Conservation (phyloP, 768 basidiomycete genomes). For the Leccinum broughii region DNA sequence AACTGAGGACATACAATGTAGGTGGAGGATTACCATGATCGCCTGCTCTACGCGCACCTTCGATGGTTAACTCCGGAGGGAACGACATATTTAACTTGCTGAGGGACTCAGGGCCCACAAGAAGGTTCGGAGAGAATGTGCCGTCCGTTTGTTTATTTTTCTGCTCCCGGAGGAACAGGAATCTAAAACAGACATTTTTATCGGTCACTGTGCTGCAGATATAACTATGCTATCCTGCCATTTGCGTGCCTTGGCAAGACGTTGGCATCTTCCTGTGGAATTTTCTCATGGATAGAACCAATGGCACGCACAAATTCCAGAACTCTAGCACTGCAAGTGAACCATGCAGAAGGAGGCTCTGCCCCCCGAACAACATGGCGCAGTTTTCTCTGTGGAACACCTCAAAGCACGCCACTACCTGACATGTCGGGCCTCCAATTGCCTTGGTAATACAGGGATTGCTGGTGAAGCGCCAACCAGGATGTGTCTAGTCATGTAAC, state of each 20-base stretch:
- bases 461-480: too few species aligned
- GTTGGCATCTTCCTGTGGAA: constrained; percentile 4
- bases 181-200: background rate
- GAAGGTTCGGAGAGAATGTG: background rate
- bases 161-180: background rate
- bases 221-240: constrained; percentile 2
- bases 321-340: background rate
- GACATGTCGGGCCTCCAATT: background rate
- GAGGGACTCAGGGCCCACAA: too few species aligned
- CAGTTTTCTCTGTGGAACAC: background rate
- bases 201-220: background rate
- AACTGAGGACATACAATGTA: background rate
- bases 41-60: background rate
- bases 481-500: too few species aligned
- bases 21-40: rapidly evolving
- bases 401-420: too few species aligned
- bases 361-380: background rate
- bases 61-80: background rate
- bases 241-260: constrained; percentile 3
- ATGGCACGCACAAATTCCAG: background rate
- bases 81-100: background rate
- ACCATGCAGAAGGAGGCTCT: background rate
- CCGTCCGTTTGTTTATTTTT: background rate
- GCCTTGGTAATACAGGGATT: too few species aligned
- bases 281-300: background rate